phyloP scores from a whole-genome alignment of 306 rosid species.

The Medicago arabica region DNA sequence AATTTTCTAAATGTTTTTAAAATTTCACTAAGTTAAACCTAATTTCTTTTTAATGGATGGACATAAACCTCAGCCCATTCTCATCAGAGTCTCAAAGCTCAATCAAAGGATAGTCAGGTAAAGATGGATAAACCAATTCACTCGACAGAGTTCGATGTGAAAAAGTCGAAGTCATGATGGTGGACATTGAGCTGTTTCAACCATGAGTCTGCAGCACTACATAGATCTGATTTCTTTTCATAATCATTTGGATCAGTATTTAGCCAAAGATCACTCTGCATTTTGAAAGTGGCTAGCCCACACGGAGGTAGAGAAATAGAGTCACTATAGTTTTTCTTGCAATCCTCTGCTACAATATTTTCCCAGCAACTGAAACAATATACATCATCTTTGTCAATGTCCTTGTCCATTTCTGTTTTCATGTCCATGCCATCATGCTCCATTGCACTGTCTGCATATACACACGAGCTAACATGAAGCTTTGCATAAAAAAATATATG shows the following conservation, averaged over 20 bases:
- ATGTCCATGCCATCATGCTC: slow-evolving; percentile 37
- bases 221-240: slow-evolving; percentile 51
- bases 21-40: slow-evolving; percentile 31
- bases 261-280: slow-evolving; percentile 73
- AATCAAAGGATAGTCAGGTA: slow-evolving; percentile 30
- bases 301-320: slow-evolving; percentile 58
- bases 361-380: slow-evolving; percentile 21
- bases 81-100: slow-evolving; percentile 37
- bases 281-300: slow-evolving; percentile 71
- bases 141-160: slow-evolving; percentile 50
- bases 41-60: slow-evolving; percentile 2
- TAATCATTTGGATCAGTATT: slow-evolving; percentile 54
- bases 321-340: slow-evolving; percentile 15
- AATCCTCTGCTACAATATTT: slow-evolving; percentile 22
- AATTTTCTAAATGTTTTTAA: slow-evolving; percentile 36
- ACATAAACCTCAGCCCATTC: too few relatives aligned
- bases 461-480: slow-evolving; percentile 7
- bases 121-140: slow-evolving; percentile 35
- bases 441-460: slow-evolving; percentile 41
- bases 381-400: slow-evolving; percentile 25
- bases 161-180: slow-evolving; percentile 87
- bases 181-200: slow-evolving; percentile 68
- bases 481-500: neutral
- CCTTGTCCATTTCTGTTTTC: slow-evolving; percentile 18
- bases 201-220: slow-evolving; percentile 82